Conservation (phyloP, 1,284 basidiomycete genomes). For the Sphagnurus paluster region DNA sequence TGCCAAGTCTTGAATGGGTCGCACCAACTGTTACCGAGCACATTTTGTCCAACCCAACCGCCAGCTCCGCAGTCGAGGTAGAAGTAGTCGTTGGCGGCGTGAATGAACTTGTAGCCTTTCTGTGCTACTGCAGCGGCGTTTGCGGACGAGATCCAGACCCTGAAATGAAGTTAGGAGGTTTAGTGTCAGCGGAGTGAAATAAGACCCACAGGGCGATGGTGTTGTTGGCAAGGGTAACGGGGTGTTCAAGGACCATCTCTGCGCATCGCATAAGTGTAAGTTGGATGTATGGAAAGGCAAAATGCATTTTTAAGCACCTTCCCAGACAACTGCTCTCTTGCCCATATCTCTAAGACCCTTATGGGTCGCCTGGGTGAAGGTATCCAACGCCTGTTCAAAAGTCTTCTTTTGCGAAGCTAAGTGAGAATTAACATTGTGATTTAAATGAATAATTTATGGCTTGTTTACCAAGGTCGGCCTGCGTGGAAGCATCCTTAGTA, state of each 20-base stretch:
- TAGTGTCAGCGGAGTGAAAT: background rate
- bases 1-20: conserved; percentile 82
- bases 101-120: conserved; percentile 63
- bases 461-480: conserved; percentile 42
- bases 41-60: conserved; percentile 70
- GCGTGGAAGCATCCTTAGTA: conserved; percentile 57
- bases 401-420: conserved; percentile 42
- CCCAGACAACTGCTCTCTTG: conserved; percentile 48
- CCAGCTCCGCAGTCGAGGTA: conserved; percentile 86
- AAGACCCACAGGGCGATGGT: conserved; percentile 65
- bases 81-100: conserved; percentile 73
- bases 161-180: conserved; percentile 22
- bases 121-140: conserved; percentile 60
- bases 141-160: conserved; percentile 72
- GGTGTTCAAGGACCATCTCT: conserved; percentile 73
- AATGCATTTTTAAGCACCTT: too few species aligned
- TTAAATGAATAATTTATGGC: background rate
- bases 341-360: conserved; percentile 34
- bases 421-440: background rate
- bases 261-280: conserved; percentile 12
- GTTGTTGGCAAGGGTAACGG: conserved; percentile 62
- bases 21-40: conserved; percentile 56
- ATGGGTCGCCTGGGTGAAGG: conserved; percentile 56
- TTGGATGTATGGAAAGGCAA: too few species aligned
- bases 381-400: conserved; percentile 62